Evolutionary conservation across 495 filamentous ascomycete species (phyloP).

Genomic region (Bombardia bombarda): DNA sequence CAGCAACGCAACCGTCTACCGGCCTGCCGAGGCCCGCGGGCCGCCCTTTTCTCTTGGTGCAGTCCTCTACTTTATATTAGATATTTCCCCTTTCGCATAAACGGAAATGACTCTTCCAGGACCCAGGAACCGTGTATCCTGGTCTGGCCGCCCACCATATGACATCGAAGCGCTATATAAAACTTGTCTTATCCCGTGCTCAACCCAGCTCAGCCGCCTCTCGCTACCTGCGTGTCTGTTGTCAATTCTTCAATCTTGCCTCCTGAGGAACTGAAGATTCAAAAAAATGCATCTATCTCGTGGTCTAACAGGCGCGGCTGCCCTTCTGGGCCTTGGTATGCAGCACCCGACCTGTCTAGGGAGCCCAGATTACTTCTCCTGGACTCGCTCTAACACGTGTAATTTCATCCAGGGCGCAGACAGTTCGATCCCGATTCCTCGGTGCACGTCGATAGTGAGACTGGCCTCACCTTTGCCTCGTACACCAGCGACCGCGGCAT

Average conservation of each 20-base stretch:
- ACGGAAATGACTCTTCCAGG: conserved; percentile 11
- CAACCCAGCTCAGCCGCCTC: conserved; percentile 7
- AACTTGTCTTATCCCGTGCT: conserved; percentile 8
- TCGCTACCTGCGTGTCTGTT: too few relatives aligned
- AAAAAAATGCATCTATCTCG: conserved; percentile 15
- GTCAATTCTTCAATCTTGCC: too few relatives aligned
- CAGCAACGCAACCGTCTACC: too few relatives aligned
- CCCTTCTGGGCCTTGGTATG: conserved; percentile 20
- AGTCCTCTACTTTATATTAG: conserved; percentile 8
- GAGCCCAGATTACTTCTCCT: too few relatives aligned
- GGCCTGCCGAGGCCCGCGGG: too few relatives aligned
- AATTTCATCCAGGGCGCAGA: conserved; percentile 13
- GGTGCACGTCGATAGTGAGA: conserved; percentile 27
- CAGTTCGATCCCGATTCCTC: conserved; percentile 28
- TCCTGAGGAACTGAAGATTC: too few relatives aligned
- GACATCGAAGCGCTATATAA: too few relatives aligned
- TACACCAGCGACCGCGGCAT: conserved; percentile 29
- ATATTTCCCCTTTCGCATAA: conserved; percentile 10
- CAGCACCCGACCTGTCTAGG: too few relatives aligned
- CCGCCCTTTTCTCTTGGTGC: background rate
- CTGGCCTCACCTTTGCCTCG: conserved; percentile 33
- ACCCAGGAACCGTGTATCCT: conserved; percentile 1
- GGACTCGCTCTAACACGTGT: background rate
- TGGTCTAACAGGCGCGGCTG: conserved; percentile 7
- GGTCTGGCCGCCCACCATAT: conserved; percentile 2